Conservation (phyloP, 352 stramenopile genomes). For the Pythium biforme region DNA sequence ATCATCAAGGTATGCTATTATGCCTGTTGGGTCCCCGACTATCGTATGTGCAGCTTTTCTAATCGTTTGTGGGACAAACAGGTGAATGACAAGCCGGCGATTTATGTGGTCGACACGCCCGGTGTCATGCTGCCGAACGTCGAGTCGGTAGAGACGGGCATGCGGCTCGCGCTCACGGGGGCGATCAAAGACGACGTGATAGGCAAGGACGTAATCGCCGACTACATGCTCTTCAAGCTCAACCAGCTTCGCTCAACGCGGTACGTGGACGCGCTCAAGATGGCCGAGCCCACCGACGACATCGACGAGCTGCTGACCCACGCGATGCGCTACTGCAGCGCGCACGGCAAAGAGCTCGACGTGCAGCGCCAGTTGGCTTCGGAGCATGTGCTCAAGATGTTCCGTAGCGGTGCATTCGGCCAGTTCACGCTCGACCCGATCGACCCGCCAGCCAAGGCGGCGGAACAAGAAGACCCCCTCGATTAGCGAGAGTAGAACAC, state of each 20-base stretch:
- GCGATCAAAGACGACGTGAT: conserved; percentile 88
- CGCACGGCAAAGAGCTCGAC: conserved; percentile 74
- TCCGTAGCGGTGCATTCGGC: conserved; percentile 71
- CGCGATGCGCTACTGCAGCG: conserved; percentile 68
- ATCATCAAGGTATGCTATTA: conserved; percentile 76
- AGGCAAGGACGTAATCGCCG: conserved; percentile 81
- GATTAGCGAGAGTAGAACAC: neutral
- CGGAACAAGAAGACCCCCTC: neutral
- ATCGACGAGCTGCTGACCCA: conserved; percentile 64
- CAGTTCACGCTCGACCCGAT: conserved; percentile 83
- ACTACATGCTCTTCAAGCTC: conserved; percentile 88
- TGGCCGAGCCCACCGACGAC: conserved; percentile 68
- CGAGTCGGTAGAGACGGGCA: conserved; percentile 67
- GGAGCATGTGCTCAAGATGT: conserved; percentile 71
- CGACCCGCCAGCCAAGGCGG: conserved; percentile 3
- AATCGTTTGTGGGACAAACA: conserved; percentile 24
- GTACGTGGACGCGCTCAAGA: conserved; percentile 74
- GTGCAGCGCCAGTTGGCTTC: conserved; percentile 66
- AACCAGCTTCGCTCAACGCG: conserved; percentile 77
- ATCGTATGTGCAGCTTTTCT: neutral
- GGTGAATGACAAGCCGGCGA: conserved; percentile 82
- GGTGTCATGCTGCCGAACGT: conserved; percentile 89
- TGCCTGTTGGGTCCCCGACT: neutral
- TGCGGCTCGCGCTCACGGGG: conserved; percentile 82
- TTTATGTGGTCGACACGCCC: conserved; percentile 89